These are phyloP conservation scores for Penicillium tannophilum DNA, from an alignment of 495 filamentous ascomycete genomes.

Conservation along the genomic window DNA sequence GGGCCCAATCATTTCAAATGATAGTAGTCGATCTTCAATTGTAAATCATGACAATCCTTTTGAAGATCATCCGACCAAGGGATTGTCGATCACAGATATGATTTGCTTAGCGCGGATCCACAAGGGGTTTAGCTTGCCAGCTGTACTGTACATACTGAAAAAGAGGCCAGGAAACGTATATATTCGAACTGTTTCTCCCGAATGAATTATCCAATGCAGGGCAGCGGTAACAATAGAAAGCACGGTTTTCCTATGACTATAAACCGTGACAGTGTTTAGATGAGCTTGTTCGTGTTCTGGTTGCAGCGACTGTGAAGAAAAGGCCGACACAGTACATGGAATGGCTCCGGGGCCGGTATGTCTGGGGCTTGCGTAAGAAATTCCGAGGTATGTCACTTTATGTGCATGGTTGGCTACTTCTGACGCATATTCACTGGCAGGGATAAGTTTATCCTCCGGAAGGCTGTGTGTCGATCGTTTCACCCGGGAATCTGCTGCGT, in stretches of 20 bases:
- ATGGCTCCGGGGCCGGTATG: background rate
- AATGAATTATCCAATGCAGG: background rate
- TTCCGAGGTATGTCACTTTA: background rate
- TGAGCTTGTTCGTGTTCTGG: background rate
- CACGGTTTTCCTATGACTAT: background rate
- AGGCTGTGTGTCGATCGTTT: conserved; percentile 3
- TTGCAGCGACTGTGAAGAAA: background rate
- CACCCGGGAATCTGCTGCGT: conserved; percentile 2
- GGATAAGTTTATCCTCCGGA: background rate
- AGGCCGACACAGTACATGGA: background rate
- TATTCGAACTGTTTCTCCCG: background rate
- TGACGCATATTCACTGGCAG: background rate
- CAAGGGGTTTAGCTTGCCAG: background rate
- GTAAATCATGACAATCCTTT: background rate
- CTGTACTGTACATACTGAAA: background rate
- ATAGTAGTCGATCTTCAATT: background rate
- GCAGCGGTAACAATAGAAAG: background rate
- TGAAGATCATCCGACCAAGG: conserved; percentile 2
- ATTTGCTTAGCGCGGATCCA: background rate
- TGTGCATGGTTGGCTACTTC: background rate
- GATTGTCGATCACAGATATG: conserved; percentile 4
- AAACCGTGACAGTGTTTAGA: background rate
- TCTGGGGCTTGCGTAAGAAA: conserved; percentile 6
- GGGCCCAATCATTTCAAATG: conserved; percentile 6
- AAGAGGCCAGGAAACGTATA: background rate